Evolutionary conservation across 2,329 filamentous ascomycete genomes (phyloP).

Genomic region (Bipolaris bicolor): DNA sequence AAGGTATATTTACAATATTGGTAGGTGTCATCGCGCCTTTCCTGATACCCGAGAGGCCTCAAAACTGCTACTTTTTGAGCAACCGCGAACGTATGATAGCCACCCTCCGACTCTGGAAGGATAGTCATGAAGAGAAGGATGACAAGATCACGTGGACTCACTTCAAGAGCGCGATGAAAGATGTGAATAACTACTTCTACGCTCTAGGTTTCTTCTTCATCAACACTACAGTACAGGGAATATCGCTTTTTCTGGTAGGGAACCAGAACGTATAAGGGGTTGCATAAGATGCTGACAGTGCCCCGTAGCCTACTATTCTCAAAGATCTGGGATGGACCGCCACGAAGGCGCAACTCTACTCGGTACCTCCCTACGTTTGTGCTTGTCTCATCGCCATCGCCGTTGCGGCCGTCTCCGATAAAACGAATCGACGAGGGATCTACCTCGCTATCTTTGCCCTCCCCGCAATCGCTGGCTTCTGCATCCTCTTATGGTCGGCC

Average conservation of each 20-base stretch:
- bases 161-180: conserved; percentile 59
- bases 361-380: conserved; percentile 49
- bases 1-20: conserved; percentile 62
- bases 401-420: conserved; percentile 47
- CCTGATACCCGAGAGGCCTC: conserved; percentile 59
- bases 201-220: conserved; percentile 64
- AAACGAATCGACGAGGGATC: conserved; percentile 47
- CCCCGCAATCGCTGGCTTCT: conserved; percentile 59
- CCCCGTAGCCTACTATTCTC: conserved; percentile 45
- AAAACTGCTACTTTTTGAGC: conserved; percentile 58
- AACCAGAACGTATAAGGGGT: too few relatives aligned
- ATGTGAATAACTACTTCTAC: conserved; percentile 66
- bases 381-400: conserved; percentile 44
- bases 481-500: conserved; percentile 61
- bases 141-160: conserved; percentile 58
- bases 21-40: conserved; percentile 58
- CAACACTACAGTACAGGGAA: conserved; percentile 63
- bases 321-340: conserved; percentile 47
- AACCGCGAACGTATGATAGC: conserved; percentile 63
- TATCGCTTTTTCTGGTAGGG: conserved; percentile 49
- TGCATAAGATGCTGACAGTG: neutral
- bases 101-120: conserved; percentile 57
- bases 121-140: conserved; percentile 55
- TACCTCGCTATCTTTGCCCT: conserved; percentile 45
- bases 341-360: conserved; percentile 49